Evolutionary conservation across 495 filamentous ascomycete species (phyloP).

Genomic region (Talaromyces nanjingensis): DNA sequence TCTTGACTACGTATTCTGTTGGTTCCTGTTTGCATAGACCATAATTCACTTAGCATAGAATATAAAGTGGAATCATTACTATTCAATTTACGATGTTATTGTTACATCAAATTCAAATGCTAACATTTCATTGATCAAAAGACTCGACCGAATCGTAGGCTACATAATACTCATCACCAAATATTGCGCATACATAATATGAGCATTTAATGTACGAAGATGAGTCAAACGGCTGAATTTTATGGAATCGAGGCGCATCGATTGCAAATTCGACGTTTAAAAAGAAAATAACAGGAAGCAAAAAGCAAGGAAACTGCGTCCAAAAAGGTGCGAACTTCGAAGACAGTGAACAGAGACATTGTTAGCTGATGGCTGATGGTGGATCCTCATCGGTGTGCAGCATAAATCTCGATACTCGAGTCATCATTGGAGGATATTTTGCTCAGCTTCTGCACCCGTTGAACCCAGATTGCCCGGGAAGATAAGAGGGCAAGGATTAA

Average conservation of each 20-base stretch:
- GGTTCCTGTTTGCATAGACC: neutral
- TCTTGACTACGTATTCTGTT: neutral
- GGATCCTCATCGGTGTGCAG: neutral
- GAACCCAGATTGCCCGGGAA: neutral
- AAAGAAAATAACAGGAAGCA: neutral
- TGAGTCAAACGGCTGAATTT: neutral
- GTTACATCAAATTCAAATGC: neutral
- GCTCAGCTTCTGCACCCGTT: slow-evolving; percentile 2
- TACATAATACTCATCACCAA: neutral
- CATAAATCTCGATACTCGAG: neutral
- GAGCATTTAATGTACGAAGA: neutral
- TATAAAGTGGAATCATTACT: neutral
- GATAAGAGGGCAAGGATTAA: neutral
- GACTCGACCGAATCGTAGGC: neutral
- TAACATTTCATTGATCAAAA: neutral
- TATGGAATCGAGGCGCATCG: neutral
- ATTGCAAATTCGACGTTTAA: neutral
- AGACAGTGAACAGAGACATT: neutral
- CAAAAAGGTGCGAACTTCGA: neutral
- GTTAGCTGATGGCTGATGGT: neutral
- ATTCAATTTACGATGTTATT: neutral
- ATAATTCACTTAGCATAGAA: neutral
- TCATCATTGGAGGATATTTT: neutral
- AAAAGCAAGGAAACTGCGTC: neutral
- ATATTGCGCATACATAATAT: neutral